Evolutionary conservation across 345 rosid species (phyloP).

Genomic region (Gossypium bickii): DNA sequence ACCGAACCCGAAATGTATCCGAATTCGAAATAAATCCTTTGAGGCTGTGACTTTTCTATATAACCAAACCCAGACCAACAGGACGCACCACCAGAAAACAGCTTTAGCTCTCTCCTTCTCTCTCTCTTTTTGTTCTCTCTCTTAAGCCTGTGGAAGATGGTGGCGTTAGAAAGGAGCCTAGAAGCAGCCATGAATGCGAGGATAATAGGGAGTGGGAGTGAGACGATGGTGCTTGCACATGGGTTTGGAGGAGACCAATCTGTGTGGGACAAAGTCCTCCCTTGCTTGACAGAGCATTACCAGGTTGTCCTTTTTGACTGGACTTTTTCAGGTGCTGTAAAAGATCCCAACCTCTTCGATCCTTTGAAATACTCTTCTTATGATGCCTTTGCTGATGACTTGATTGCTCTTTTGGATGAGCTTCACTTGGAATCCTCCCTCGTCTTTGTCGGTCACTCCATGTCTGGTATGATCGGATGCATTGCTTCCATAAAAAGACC

Average conservation of each 20-base stretch:
- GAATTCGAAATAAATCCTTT: not conserved
- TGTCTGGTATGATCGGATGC: conserved; percentile 83
- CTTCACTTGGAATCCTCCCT: conserved; percentile 34
- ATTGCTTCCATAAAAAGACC: conserved; percentile 74
- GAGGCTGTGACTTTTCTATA: conserved; percentile 10
- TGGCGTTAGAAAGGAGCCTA: conserved; percentile 31
- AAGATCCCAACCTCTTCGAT: conserved; percentile 51
- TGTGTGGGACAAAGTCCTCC: conserved; percentile 53
- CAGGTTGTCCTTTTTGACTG: conserved; percentile 68
- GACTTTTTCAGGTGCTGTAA: conserved; percentile 61
- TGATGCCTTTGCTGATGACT: conserved; percentile 53
- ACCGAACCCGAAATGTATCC: not conserved
- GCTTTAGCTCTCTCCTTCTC: not conserved
- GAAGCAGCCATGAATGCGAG: conserved; percentile 58
- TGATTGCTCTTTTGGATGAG: conserved; percentile 56
- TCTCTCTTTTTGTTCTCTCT: not conserved
- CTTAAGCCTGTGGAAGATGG: conserved; percentile 13
- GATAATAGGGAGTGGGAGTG: conserved; percentile 44
- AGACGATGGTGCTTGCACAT: conserved; percentile 52
- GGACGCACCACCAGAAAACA: not conserved
- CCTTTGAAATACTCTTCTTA: conserved; percentile 51
- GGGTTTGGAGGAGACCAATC: conserved; percentile 76
- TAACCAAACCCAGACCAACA: not conserved
- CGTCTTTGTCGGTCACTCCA: conserved; percentile 72
- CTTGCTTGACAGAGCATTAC: conserved; percentile 38